A percentile compares a stretch with the other conserved stretches of the same genome.
phyloP scores from a whole-genome alignment of 2,329 filamentous ascomycete genomes.

The Tolypocladium tundrense region DNA sequence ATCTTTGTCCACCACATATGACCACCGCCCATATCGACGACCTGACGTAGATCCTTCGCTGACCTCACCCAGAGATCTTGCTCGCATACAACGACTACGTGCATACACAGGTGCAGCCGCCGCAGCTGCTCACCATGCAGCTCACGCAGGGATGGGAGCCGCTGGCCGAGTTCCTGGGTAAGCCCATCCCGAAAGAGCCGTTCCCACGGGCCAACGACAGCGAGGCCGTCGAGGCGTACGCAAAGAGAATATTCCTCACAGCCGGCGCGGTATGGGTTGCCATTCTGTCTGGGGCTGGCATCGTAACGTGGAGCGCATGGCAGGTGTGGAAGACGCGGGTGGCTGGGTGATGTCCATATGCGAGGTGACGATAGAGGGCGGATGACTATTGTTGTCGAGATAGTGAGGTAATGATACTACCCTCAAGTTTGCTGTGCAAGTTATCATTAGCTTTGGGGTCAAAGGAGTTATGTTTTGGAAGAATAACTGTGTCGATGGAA shows the following conservation, averaged over 20 bases:
- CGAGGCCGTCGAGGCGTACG: constrained; percentile 4
- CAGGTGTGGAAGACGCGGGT: background rate
- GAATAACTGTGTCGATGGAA: too few relatives aligned
- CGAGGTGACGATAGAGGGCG: too few relatives aligned
- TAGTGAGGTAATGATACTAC: too few relatives aligned
- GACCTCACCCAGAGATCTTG: background rate
- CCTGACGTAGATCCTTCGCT: background rate
- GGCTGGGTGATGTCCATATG: background rate
- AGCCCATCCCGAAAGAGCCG: constrained; percentile 13
- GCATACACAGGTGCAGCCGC: background rate
- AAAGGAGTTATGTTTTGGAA: too few relatives aligned
- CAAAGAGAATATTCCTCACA: background rate
- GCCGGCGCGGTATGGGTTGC: background rate
- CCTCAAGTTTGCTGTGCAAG: too few relatives aligned
- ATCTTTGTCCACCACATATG: background rate
- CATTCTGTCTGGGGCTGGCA: constrained; percentile 23
- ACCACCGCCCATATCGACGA: background rate
- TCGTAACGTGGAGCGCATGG: background rate
- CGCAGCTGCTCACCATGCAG: constrained; percentile 5
- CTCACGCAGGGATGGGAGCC: constrained; percentile 16
- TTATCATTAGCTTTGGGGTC: too few relatives aligned
- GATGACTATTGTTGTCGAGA: too few relatives aligned
- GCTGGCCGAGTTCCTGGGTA: constrained; percentile 14
- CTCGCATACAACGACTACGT: constrained; percentile 2
- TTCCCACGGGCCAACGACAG: constrained; percentile 16